These are phyloP conservation scores for Pestalotiopsis sp. DNA, from an alignment of 2,329 filamentous ascomycete genomes.

Conservation along the genomic window DNA sequence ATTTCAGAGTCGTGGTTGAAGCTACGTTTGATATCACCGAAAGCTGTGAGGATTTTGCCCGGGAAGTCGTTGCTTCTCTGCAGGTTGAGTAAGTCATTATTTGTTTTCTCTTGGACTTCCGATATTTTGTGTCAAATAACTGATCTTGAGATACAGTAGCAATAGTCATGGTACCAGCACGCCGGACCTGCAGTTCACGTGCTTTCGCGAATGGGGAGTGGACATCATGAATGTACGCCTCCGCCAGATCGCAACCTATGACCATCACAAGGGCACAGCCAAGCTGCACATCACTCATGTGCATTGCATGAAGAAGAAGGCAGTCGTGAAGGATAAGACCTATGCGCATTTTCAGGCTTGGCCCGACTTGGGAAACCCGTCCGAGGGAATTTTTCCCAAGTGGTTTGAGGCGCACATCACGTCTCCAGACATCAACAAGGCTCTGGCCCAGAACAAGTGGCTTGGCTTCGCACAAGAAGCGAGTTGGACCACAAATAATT, in stretches of 20 bases:
- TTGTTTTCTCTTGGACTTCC: not conserved
- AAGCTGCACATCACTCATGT: constrained; percentile 27
- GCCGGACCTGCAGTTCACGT: constrained; percentile 22
- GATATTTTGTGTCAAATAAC: not conserved
- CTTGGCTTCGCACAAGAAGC: constrained; percentile 26
- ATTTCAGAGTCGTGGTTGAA: constrained; percentile 25
- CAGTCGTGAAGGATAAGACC: not conserved
- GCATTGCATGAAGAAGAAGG: constrained; percentile 22
- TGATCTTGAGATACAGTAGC: not conserved
- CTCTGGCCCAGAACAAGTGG: constrained; percentile 24
- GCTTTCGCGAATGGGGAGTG: constrained; percentile 20
- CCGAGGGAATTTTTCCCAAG: constrained; percentile 13
- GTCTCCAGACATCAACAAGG: constrained; percentile 19
- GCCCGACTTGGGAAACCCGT: constrained; percentile 1
- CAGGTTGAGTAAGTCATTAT: constrained; percentile 24
- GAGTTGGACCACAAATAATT: constrained; percentile 21
- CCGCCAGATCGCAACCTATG: constrained; percentile 24
- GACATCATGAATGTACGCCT: constrained; percentile 21
- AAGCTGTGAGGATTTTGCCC: constrained; percentile 21
- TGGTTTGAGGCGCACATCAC: constrained; percentile 29
- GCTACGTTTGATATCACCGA: constrained; percentile 18
- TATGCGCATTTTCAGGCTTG: constrained; percentile 12
- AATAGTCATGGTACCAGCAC: constrained; percentile 18
- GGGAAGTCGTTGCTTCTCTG: constrained; percentile 23
- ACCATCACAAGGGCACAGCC: not conserved